These are phyloP conservation scores for Phytophthora foliorum DNA, from an alignment of 352 stramenopile genomes.

Conservation along the genomic window DNA sequence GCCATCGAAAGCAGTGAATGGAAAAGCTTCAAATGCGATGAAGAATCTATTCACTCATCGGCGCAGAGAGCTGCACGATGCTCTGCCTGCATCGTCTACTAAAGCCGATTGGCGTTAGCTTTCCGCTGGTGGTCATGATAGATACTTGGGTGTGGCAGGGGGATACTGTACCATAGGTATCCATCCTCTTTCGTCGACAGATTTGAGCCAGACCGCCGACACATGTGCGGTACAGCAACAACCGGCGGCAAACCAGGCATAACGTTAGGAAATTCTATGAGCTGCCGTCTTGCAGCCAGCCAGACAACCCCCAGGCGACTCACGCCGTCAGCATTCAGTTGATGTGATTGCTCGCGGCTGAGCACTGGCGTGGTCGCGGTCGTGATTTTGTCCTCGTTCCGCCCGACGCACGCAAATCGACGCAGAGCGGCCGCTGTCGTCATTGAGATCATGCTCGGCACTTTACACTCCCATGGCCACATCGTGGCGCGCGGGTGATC, in stretches of 20 bases:
- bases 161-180: background rate
- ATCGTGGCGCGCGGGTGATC: conserved; percentile 19
- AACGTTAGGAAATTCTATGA: conserved; percentile 16
- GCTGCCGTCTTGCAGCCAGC: background rate
- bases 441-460: conserved; percentile 28
- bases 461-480: conserved; percentile 27
- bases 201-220: conserved; percentile 1
- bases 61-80: background rate
- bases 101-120: background rate
- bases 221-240: background rate
- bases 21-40: background rate
- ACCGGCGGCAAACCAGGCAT: background rate
- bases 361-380: background rate
- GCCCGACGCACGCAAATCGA: conserved; percentile 31
- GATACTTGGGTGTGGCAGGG: background rate
- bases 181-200: conserved; percentile 2
- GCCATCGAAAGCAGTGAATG: background rate
- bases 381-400: conserved; percentile 32
- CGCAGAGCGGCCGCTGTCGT: conserved; percentile 29
- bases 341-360: conserved; percentile 18
- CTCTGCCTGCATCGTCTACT: conserved; percentile 5
- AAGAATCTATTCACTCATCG: background rate
- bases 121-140: background rate
- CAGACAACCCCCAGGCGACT: background rate
- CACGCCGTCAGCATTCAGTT: conserved; percentile 1